These are phyloP conservation scores for Solanum clarkiae DNA, from an alignment of 257 asterid genomes.

Conservation along the genomic window DNA sequence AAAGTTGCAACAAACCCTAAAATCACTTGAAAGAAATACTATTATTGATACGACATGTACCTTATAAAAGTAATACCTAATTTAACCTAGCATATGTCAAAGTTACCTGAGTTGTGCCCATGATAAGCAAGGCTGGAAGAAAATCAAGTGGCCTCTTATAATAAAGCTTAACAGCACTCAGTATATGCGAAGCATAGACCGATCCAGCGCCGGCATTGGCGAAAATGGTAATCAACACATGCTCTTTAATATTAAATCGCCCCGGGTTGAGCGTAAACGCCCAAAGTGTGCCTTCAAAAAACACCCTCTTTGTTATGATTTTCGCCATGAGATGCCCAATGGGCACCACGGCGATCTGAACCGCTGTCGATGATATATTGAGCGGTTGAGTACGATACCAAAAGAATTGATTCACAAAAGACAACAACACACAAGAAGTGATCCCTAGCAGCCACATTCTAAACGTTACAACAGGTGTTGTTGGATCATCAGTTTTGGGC, in stretches of 20 bases:
- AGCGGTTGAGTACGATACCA: constrained; percentile 30
- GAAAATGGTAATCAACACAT: constrained; percentile 36
- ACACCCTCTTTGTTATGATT: constrained; percentile 3
- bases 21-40: no score
- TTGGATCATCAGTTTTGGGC: constrained; percentile 35
- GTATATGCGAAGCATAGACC: constrained; percentile 39
- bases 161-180: constrained; percentile 35
- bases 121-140: constrained; percentile 18
- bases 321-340: constrained; percentile 32
- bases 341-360: constrained; percentile 33
- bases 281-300: constrained; percentile 15
- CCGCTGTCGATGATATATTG: constrained; percentile 10
- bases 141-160: constrained; percentile 20
- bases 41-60: no score
- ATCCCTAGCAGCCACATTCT: constrained; percentile 39
- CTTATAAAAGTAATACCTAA: no score
- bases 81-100: no score
- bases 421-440: constrained; percentile 7
- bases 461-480: constrained; percentile 24
- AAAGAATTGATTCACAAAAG: constrained; percentile 38
- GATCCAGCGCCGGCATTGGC: constrained; percentile 40
- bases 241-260: constrained; percentile 40
- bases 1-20: no score
- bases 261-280: constrained; percentile 37
- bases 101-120: constrained; percentile 45